A percentile compares a stretch with the other conserved stretches of the same genome.
These are phyloP conservation scores for Sporisorium sorghi DNA, from an alignment of 1,284 basidiomycete species.

Conservation along the genomic window DNA sequence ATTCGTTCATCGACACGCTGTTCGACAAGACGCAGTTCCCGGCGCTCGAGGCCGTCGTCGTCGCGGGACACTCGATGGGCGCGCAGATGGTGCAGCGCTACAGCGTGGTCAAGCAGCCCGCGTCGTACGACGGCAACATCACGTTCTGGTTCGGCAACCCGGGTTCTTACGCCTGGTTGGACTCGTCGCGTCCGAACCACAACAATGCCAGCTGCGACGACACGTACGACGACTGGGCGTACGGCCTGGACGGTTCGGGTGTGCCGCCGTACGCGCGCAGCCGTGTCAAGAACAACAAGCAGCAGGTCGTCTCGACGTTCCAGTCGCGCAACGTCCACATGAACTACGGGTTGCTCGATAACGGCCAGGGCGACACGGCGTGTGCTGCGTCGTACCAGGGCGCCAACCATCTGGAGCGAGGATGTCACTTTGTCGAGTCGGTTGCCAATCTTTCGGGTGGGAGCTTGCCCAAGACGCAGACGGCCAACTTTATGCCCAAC, in stretches of 20 bases:
- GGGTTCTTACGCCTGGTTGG: conserved; percentile 60
- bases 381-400: conserved; percentile 58
- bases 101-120: conserved; percentile 47
- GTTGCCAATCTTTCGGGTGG: conserved; percentile 27
- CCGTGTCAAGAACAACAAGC: conserved; percentile 45
- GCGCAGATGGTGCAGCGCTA: conserved; percentile 62
- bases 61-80: conserved; percentile 65
- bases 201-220: conserved; percentile 31
- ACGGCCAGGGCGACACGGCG: conserved; percentile 62
- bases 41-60: conserved; percentile 48
- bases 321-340: conserved; percentile 55
- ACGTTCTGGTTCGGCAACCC: conserved; percentile 64
- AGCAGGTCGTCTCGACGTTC: conserved; percentile 45
- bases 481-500: conserved; percentile 57
- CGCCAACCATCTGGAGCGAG: conserved; percentile 60
- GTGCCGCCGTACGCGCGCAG: conserved; percentile 52
- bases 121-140: conserved; percentile 54
- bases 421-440: conserved; percentile 50
- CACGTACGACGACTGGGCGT: conserved; percentile 48
- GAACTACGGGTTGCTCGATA: conserved; percentile 61
- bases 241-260: conserved; percentile 49
- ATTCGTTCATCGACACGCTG: conserved; percentile 53
- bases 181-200: conserved; percentile 30
- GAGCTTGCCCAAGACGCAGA: conserved; percentile 51
- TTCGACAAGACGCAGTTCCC: conserved; percentile 60